Percentiles rank a stretch among this genome's conserved stretches.
phyloP scores from a whole-genome alignment of 2,329 filamentous ascomycete genomes.

The Colletotrichum sp. region DNA sequence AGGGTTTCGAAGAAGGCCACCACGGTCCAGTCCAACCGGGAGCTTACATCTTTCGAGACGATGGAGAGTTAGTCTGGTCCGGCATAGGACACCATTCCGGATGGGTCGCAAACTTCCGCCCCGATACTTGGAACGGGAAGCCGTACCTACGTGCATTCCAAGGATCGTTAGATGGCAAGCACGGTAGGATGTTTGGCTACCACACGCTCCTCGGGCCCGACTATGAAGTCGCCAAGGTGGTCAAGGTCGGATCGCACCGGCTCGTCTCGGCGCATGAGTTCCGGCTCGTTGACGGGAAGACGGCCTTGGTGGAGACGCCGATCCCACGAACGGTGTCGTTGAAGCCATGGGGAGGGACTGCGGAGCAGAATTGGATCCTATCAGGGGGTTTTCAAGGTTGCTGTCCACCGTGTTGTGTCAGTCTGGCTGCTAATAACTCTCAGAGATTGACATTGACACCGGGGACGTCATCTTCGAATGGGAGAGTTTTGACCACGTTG shows the following conservation, averaged over 20 bases:
- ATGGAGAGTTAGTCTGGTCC: neutral
- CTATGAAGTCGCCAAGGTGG: neutral
- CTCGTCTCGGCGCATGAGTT: neutral
- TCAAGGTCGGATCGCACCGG: neutral
- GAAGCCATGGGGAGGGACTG: neutral
- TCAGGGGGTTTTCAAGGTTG: neutral
- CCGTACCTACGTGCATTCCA: neutral
- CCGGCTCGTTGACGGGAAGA: neutral
- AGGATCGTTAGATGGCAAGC: neutral
- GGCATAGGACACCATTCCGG: neutral
- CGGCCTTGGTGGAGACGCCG: neutral
- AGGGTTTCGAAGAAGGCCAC: neutral
- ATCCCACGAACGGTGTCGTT: neutral
- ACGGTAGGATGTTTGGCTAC: neutral
- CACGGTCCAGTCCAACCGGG: accelerated
- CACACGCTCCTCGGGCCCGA: neutral
- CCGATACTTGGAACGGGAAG: neutral
- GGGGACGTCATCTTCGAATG: constrained; percentile 55
- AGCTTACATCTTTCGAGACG: neutral
- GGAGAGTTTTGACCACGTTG: constrained; percentile 28
- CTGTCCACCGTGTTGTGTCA: neutral
- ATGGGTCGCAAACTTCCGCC: neutral
- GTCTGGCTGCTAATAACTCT: neutral
- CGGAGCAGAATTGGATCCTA: neutral
- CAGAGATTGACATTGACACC: constrained; percentile 55